Percentiles rank a stretch among this genome's conserved stretches.
phyloP scores from a whole-genome alignment of 768 basidiomycete species.

The Leccinum boreale region DNA sequence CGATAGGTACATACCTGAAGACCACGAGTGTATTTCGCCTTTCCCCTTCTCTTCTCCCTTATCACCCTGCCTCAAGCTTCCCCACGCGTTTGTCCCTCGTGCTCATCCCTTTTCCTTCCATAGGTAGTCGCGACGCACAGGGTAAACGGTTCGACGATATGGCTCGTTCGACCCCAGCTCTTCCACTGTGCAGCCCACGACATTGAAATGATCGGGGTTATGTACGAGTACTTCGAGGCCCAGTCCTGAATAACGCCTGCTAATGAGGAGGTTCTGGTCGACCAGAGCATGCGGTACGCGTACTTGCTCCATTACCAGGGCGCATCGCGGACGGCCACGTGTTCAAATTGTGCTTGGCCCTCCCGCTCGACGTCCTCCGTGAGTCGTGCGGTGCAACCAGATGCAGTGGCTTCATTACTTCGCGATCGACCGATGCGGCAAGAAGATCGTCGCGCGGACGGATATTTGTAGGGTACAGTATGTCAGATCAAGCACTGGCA shows the following conservation, averaged over 20 bases:
- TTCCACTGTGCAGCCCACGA: constrained; percentile 42
- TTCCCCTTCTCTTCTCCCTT: too few relatives aligned
- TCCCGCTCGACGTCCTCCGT: not conserved
- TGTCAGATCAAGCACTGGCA: too few relatives aligned
- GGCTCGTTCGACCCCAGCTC: constrained; percentile 34
- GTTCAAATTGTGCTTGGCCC: constrained; percentile 14
- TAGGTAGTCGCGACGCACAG: constrained; percentile 37
- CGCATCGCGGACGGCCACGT: constrained; percentile 20
- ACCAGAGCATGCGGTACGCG: constrained; percentile 30
- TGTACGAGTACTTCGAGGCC: constrained; percentile 34
- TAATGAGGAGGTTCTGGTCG: constrained; percentile 14
- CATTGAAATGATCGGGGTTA: constrained; percentile 35
- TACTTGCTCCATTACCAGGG: constrained; percentile 29
- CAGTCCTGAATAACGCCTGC: constrained; percentile 20
- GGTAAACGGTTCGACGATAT: constrained; percentile 25
- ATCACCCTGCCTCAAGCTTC: too few relatives aligned
- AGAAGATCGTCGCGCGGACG: constrained; percentile 21
- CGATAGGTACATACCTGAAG: too few relatives aligned
- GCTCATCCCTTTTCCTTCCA: constrained; percentile 1
- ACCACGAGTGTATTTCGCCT: too few relatives aligned
- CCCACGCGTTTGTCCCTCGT: too few relatives aligned
- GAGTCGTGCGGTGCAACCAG: constrained; percentile 26
- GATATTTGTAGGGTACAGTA: constrained; percentile 18
- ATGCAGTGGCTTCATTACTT: constrained; percentile 29
- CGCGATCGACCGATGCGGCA: constrained; percentile 11